A percentile compares a stretch with the other conserved stretches of the same genome.
These are phyloP conservation scores for Penicillium concentricum DNA, from an alignment of 2,329 filamentous ascomycete genomes.

Conservation along the genomic window DNA sequence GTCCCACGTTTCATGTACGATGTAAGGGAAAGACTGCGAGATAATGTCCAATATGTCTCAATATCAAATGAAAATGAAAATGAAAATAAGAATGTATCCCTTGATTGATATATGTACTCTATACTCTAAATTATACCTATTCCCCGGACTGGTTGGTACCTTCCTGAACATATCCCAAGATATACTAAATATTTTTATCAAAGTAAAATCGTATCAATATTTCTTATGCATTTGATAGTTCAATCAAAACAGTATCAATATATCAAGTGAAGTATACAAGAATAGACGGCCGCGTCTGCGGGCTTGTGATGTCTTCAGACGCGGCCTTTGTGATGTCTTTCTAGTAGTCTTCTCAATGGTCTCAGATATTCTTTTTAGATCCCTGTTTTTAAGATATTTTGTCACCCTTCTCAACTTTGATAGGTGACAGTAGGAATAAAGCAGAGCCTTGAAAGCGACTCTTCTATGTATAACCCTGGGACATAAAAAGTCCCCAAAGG, in stretches of 20 bases:
- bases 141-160: not conserved
- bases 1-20: slow-evolving; percentile 1
- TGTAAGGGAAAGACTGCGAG: not conserved
- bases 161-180: not conserved
- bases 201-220: not conserved
- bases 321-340: no score
- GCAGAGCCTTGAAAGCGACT: no score
- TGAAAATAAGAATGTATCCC: not conserved
- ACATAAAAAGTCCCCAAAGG: not conserved
- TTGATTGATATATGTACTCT: no score
- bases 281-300: no score
- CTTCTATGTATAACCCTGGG: no score
- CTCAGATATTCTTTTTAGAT: no score
- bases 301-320: no score
- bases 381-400: no score
- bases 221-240: not conserved
- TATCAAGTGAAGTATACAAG: not conserved
- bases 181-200: no score
- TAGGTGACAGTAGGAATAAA: no score
- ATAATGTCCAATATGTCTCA: not conserved
- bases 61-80: not conserved
- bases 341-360: no score
- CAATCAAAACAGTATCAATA: not conserved
- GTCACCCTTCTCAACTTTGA: no score
- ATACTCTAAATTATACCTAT: not conserved